Conservation (phyloP, 257 asterid genomes). For the Solanum paucissectum region DNA sequence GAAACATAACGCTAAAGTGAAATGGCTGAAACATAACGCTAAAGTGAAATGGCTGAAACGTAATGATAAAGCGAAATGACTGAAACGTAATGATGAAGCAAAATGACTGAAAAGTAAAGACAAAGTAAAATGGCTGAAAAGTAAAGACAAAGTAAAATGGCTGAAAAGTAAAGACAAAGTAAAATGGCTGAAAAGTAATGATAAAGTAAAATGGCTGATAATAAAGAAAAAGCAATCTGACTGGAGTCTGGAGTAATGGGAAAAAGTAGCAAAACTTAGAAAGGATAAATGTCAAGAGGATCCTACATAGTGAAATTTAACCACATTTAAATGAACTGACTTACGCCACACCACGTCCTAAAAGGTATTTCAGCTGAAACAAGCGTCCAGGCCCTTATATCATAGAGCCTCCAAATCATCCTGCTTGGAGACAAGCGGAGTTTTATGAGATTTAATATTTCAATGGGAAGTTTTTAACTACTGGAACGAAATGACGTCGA, state of each 20-base stretch:
- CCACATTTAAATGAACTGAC: slow-evolving; percentile 67
- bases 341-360: slow-evolving; percentile 69
- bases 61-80: not conserved
- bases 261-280: slow-evolving; percentile 8
- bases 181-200: not conserved
- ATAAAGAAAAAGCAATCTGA: not conserved
- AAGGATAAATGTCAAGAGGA: slow-evolving; percentile 35
- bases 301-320: slow-evolving; percentile 31
- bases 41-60: not conserved
- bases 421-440: slow-evolving; percentile 86
- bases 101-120: not conserved
- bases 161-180: not conserved
- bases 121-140: not conserved
- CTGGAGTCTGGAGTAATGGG: not conserved
- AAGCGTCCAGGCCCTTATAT: slow-evolving; percentile 77
- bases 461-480: slow-evolving; percentile 32
- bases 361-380: slow-evolving; percentile 81
- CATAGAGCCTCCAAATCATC: slow-evolving; percentile 59
- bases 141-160: not conserved
- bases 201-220: not conserved
- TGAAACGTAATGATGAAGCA: not conserved
- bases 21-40: not conserved
- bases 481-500: slow-evolving; percentile 53
- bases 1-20: not conserved
- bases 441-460: slow-evolving; percentile 52